Evolutionary conservation across 192 early-diverging fungal species (phyloP), one percentile per base, ranked within the genome.

Genomic region (Spinellus fusiger): DNA sequence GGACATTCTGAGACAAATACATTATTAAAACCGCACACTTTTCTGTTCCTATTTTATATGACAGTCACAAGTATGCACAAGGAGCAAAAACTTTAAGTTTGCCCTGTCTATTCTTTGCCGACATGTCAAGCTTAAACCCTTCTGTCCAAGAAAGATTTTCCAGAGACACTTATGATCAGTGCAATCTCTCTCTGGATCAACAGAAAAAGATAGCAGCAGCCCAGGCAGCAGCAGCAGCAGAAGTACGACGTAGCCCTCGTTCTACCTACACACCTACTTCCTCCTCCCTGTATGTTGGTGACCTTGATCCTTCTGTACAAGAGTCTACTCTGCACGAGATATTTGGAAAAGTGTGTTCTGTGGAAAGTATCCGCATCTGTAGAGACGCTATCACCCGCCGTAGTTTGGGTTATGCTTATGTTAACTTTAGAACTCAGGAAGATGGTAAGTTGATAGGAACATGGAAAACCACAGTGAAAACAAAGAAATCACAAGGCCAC

Each of bases 351-450:
- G 62, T 89, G 57, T 86, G 85, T 35, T 86, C 90, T 32, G 89
- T 93, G 65, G 82, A 90, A 53, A 89, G 84, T 63, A 90, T 93
- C 54, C 90, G 90, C 59, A 87, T 95, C 46, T 93, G 91, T 79
- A 84, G 93, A 63, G 93, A 95, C 68, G 85, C 89, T 35, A 84
- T 93, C 53, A 95, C 91, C 59, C 85, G 89, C 35, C 85, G 87
- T 63, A 86, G 83, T 64, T 74, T 95, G 58, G 91, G 93, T 37
- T 95, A 95, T 77, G 91, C 86, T 53, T 95, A 93, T 76, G 87
- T 95, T 69, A 95, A 93, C 87, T 95, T 83, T 82, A 79, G 84
- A 74, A 83, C 82, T 73, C 75, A 79, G 18, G 63, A 77, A 27
- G 91, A 95, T 63, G 75, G 68, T 71, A 56, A 65, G 40, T 63